Percentiles rank a stretch among this genome's conserved stretches.
phyloP scores from a whole-genome alignment of 1,284 basidiomycete species.

The Golubevia sp. region DNA sequence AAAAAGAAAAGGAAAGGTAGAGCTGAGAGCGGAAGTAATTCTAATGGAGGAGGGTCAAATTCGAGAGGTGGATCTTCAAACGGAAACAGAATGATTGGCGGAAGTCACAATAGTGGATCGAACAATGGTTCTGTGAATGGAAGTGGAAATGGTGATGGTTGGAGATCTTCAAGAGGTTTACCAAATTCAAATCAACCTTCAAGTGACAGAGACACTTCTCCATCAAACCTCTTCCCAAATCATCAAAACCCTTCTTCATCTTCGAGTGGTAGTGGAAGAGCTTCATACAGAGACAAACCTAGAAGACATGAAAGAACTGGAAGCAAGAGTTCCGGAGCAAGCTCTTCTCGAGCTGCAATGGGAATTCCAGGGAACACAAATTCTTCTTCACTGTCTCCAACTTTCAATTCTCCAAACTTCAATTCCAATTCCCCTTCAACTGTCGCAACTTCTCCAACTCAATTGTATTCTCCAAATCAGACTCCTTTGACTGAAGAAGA shows the following conservation, averaged over 20 bases:
- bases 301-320: conserved; percentile 29
- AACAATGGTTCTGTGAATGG: not conserved
- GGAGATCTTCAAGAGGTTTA: not conserved
- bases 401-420: too few species aligned
- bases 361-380: too few species aligned
- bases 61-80: not conserved
- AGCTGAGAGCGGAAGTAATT: not conserved
- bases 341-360: too few species aligned
- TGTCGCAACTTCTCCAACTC: too few species aligned
- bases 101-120: not conserved
- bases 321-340: not conserved
- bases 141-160: not conserved
- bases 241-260: too few species aligned
- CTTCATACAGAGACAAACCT: conserved; percentile 30
- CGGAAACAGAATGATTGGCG: not conserved
- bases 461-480: too few species aligned
- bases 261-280: not conserved
- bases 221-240: not conserved
- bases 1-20: conserved; percentile 17
- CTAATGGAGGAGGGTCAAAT: not conserved
- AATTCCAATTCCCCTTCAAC: too few species aligned
- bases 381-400: too few species aligned
- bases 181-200: not conserved
- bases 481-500: not conserved
- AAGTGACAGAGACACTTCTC: not conserved